These are phyloP conservation scores for Bolboschoenus planiculmis DNA, from an alignment of 176 grass and related monocot genomes.

Conservation along the genomic window DNA sequence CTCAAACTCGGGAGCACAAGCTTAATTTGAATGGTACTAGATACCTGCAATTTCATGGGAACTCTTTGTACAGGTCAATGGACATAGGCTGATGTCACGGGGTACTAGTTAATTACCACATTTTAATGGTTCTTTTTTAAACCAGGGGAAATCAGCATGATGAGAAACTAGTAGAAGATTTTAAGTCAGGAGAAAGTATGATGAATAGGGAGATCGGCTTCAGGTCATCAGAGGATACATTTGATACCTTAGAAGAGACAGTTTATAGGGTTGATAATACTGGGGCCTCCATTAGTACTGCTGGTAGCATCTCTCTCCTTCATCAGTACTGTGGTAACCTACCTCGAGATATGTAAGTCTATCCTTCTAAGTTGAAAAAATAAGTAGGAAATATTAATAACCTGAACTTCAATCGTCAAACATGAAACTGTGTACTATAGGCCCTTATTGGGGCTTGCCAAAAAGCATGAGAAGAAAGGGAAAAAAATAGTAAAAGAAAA, in stretches of 20 bases:
- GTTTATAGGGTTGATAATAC: constrained; percentile 63
- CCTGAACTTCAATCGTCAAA: not conserved
- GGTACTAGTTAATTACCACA: not conserved
- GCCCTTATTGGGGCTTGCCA: not conserved
- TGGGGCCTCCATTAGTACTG: constrained; percentile 85
- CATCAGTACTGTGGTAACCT: constrained; percentile 82
- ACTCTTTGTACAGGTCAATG: not conserved
- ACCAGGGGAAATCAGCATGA: constrained; percentile 62
- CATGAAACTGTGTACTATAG: not conserved
- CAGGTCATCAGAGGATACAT: constrained; percentile 67
- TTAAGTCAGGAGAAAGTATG: constrained; percentile 57
- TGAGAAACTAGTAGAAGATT: constrained; percentile 67
- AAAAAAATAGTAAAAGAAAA: not conserved
- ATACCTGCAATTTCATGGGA: not conserved
- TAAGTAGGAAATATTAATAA: not conserved
- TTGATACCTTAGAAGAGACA: constrained; percentile 61
- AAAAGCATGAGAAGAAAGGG: not conserved
- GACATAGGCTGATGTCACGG: not conserved
- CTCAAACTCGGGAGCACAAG: too few relatives aligned
- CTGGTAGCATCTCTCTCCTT: constrained; percentile 73
- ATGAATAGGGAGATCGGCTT: constrained; percentile 69
- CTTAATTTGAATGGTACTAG: not conserved
- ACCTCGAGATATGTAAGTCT: constrained; percentile 72
- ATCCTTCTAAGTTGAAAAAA: not conserved
- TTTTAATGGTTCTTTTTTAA: constrained; percentile 12